Evolutionary conservation across 768 basidiomycete genomes (phyloP).

Genomic region (Chlorophyllum brunneum): DNA sequence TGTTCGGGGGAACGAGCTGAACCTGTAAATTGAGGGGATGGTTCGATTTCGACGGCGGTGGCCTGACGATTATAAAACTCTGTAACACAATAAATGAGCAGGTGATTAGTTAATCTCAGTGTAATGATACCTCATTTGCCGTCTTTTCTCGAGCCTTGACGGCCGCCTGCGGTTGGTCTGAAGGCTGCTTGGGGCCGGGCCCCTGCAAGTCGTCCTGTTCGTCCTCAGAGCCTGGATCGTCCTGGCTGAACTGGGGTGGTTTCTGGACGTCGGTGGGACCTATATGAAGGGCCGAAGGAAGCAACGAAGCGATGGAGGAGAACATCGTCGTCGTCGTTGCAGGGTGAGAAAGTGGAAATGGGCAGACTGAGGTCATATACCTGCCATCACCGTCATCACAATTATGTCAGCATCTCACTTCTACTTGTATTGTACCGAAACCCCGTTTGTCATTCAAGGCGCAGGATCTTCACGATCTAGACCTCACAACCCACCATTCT

Average conservation of each 20-base stretch:
- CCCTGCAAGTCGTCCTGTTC: conserved; percentile 24
- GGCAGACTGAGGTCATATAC: conserved; percentile 12
- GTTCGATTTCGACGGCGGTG: conserved; percentile 80
- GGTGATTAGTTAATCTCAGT: background rate
- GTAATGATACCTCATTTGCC: conserved; percentile 24
- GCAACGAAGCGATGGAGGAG: conserved; percentile 46
- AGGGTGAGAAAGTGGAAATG: conserved; percentile 8
- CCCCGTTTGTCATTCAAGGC: background rate
- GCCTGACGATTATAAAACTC: conserved; percentile 91
- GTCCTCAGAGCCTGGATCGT: conserved; percentile 26
- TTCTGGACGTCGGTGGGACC: conserved; percentile 19
- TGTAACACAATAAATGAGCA: conserved; percentile 24
- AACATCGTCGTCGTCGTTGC: conserved; percentile 34
- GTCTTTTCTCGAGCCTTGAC: conserved; percentile 18
- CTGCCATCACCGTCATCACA: background rate
- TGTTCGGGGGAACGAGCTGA: conserved; percentile 77
- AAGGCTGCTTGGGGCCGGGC: conserved; percentile 8
- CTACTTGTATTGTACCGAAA: background rate
- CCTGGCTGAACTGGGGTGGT: conserved; percentile 20
- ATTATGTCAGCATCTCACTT: conserved; percentile 11
- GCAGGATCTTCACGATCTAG: background rate
- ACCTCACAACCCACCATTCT: too few relatives aligned
- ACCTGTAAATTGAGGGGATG: conserved; percentile 90
- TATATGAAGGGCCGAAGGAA: conserved; percentile 46
- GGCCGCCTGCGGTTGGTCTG: conserved; percentile 11